These are phyloP conservation scores for Xylaria sp. DNA, from an alignment of 2,329 filamentous ascomycete species.

Conservation along the genomic window DNA sequence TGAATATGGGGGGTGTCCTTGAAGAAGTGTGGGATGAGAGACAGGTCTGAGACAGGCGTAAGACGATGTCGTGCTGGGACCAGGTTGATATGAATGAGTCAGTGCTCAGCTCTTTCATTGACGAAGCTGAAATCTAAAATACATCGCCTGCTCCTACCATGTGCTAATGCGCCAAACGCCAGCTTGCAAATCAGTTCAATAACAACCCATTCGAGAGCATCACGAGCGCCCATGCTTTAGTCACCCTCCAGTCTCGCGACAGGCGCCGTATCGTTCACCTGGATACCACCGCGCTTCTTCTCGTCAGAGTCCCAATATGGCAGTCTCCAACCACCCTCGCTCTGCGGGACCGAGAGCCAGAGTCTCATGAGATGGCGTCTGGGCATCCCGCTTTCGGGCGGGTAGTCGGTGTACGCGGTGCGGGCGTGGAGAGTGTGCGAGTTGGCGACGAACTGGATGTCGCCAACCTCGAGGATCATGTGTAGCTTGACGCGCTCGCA, in stretches of 20 bases:
- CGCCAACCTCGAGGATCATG: constrained; percentile 86
- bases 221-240: constrained; percentile 50
- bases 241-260: constrained; percentile 81
- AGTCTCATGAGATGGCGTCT: constrained; percentile 82
- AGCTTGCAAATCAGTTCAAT: neutral
- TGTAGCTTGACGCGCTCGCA: constrained; percentile 79
- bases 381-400: constrained; percentile 71
- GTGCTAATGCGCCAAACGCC: constrained; percentile 9
- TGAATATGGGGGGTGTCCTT: neutral
- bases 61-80: neutral
- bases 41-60: neutral
- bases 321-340: constrained; percentile 84
- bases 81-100: neutral
- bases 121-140: neutral
- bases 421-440: constrained; percentile 82
- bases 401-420: constrained; percentile 77
- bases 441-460: constrained; percentile 89
- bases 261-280: constrained; percentile 83
- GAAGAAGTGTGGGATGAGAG: neutral
- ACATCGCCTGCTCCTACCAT: neutral
- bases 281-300: constrained; percentile 89
- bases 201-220: neutral
- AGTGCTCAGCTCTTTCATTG: neutral
- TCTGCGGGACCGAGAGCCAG: constrained; percentile 85
- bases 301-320: constrained; percentile 83